Conservation (phyloP, 306 rosid genomes). For the Geum urbanum region DNA sequence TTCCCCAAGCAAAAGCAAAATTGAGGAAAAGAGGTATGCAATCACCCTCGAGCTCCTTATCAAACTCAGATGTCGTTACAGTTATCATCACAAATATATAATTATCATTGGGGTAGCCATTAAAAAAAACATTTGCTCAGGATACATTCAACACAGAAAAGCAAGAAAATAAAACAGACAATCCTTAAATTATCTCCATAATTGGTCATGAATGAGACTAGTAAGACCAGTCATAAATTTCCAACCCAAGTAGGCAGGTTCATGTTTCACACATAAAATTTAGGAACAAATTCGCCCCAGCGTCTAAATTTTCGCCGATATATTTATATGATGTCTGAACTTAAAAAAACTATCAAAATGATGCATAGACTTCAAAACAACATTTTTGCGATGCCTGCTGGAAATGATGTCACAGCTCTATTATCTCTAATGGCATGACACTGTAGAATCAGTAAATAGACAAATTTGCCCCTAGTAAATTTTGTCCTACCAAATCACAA, state of each 20-base stretch:
- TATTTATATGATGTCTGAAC: too few species aligned
- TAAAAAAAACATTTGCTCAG: neutral
- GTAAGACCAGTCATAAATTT: constrained; percentile 6
- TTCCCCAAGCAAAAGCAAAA: neutral
- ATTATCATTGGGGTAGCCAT: neutral
- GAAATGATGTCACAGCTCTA: too few species aligned
- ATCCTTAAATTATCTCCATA: constrained; percentile 4
- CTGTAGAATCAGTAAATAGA: too few species aligned
- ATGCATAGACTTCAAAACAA: too few species aligned
- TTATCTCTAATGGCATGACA: too few species aligned
- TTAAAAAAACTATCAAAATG: too few species aligned
- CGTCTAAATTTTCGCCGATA: too few species aligned
- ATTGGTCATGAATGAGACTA: constrained; percentile 12
- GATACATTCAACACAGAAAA: constrained; percentile 1
- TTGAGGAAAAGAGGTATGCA: constrained; percentile 6
- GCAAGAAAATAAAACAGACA: neutral
- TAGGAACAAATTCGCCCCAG: too few species aligned
- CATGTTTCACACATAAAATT: neutral
- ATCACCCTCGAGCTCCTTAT: neutral
- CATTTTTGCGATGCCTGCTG: too few species aligned
- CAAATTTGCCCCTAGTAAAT: too few species aligned
- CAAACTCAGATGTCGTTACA: neutral
- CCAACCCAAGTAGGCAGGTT: constrained; percentile 1
- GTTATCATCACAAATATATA: neutral
- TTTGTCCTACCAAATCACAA: too few species aligned